Base-by-base conservation (phyloP, 1,284 basidiomycete genomes). In the Somion occarium region DNA sequence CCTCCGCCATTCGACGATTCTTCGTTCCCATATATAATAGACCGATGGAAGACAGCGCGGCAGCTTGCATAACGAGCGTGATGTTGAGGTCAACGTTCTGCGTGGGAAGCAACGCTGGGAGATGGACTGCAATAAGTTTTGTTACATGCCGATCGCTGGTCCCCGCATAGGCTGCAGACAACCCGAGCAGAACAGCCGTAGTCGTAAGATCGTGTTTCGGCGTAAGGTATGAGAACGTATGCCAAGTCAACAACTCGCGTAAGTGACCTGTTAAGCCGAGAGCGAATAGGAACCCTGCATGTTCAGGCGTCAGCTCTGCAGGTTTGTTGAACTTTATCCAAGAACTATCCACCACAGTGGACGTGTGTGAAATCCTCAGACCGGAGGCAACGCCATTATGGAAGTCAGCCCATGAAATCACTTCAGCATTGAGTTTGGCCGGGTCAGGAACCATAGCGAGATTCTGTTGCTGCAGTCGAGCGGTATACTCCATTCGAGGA, bases 381-480 rank as follows among this genome's bases (percentile, higher is more conserved):
- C 89, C 96, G 1, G 93, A 89, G 1, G 94, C 91, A 0, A 97
- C 95, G 15, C 97, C 97, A 56, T 97, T 96, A 69, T 99, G 95
- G 68, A 99, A 99, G 54, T 94, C 90, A 15, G 93, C 93, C 97
- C 96, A 99, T 51, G 80, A 83, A 7, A 83, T 69, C 37, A 83
- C 85, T 41, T 96, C 94, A 2, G 66, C 59, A 3, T 79, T 72
- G 50, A 90, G 78, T 64, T 84, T 88, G 38, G 82, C 82, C 23
- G 69, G 58, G 54, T 91, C 88, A 0, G 85, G 80, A 2, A 75
- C 65, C 37, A 90, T 75, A 7, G 76, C 72, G 26, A 83, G 66
- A 58, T 87, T 88, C 56, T 83, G 71, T 24, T 88, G 82, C 51
- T 88, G 80, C 15, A 94, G 68, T 43, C 85, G 83, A 59, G 93